These are phyloP conservation scores for Moricandia arvensis DNA, from an alignment of 345 rosid species.

Conservation along the genomic window DNA sequence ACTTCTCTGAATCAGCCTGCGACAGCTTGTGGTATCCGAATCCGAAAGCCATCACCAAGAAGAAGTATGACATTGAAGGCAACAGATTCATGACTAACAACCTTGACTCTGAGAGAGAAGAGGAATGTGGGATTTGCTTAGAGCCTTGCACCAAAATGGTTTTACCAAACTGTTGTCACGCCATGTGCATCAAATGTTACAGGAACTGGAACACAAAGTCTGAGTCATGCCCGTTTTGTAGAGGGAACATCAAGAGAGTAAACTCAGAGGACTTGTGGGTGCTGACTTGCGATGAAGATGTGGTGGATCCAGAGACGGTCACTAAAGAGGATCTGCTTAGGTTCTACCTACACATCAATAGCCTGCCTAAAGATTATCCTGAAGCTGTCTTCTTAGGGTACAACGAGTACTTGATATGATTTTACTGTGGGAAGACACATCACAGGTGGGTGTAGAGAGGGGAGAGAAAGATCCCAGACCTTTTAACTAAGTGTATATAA, in stretches of 20 bases:
- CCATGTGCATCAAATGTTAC: constrained; percentile 97
- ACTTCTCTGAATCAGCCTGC: constrained; percentile 45
- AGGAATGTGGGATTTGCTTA: constrained; percentile 96
- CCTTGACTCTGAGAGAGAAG: constrained; percentile 76
- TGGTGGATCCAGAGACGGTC: constrained; percentile 69
- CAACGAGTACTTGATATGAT: constrained; percentile 79
- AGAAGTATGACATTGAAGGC: constrained; percentile 45
- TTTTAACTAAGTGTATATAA: constrained; percentile 33
- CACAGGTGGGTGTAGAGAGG: constrained; percentile 52
- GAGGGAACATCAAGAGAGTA: constrained; percentile 92
- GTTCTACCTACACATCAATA: constrained; percentile 77
- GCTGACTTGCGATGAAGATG: constrained; percentile 77
- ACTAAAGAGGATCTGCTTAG: constrained; percentile 65
- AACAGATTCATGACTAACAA: constrained; percentile 40
- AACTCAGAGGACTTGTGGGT: constrained; percentile 98
- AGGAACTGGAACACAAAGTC: constrained; percentile 90
- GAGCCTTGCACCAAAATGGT: constrained; percentile 96
- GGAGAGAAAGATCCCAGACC: constrained; percentile 40
- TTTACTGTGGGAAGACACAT: not conserved
- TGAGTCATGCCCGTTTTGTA: constrained; percentile 94
- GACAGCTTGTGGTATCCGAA: constrained; percentile 30
- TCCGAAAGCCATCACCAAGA: constrained; percentile 41
- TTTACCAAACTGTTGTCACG: constrained; percentile 86
- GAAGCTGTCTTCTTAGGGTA: constrained; percentile 79
- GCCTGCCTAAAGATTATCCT: constrained; percentile 79